phyloP scores from a whole-genome alignment of 495 filamentous ascomycete species.

The Trichocladium uniseriatum region DNA sequence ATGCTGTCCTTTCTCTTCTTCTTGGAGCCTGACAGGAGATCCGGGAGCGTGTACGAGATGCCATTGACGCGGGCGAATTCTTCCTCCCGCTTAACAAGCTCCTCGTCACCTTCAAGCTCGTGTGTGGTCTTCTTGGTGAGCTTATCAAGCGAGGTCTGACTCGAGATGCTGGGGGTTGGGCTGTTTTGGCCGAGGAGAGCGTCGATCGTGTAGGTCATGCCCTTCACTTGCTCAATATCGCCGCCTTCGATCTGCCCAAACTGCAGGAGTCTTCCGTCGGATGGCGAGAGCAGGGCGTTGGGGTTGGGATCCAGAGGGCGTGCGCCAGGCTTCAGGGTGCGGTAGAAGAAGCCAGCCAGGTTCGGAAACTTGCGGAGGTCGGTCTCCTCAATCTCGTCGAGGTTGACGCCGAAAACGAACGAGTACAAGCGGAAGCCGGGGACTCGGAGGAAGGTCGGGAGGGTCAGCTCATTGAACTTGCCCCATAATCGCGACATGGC shows the following conservation, averaged over 20 bases:
- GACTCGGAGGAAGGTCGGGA: slow-evolving; percentile 81
- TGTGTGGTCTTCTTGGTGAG: slow-evolving; percentile 6
- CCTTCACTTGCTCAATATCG: slow-evolving; percentile 98
- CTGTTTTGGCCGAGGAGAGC: slow-evolving; percentile 68
- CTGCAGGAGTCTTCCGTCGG: slow-evolving; percentile 85
- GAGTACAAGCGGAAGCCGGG: slow-evolving; percentile 96
- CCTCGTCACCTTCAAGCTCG: slow-evolving; percentile 40
- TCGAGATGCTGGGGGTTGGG: slow-evolving; percentile 34
- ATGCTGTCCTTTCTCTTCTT: slow-evolving; percentile 21
- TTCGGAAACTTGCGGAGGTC: slow-evolving; percentile 88
- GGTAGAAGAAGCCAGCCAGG: slow-evolving; percentile 94
- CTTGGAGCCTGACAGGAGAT: slow-evolving; percentile 68
- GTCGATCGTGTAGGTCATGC: slow-evolving; percentile 94
- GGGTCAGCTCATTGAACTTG: slow-evolving; percentile 82
- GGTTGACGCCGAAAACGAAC: slow-evolving; percentile 85
- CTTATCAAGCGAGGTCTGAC: slow-evolving; percentile 14
- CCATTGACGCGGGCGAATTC: slow-evolving; percentile 95
- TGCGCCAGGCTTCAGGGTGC: slow-evolving; percentile 77
- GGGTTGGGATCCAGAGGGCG: slow-evolving; percentile 79
- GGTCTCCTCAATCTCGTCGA: slow-evolving; percentile 76
- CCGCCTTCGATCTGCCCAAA: slow-evolving; percentile 86
- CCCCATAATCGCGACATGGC: slow-evolving; percentile 90
- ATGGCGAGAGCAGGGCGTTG: slow-evolving; percentile 70
- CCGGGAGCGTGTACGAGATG: slow-evolving; percentile 90
- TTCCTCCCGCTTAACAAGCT: slow-evolving; percentile 64